Evolutionary conservation across 2,329 filamentous ascomycete species (phyloP).

Genomic region (Phoma sp.): DNA sequence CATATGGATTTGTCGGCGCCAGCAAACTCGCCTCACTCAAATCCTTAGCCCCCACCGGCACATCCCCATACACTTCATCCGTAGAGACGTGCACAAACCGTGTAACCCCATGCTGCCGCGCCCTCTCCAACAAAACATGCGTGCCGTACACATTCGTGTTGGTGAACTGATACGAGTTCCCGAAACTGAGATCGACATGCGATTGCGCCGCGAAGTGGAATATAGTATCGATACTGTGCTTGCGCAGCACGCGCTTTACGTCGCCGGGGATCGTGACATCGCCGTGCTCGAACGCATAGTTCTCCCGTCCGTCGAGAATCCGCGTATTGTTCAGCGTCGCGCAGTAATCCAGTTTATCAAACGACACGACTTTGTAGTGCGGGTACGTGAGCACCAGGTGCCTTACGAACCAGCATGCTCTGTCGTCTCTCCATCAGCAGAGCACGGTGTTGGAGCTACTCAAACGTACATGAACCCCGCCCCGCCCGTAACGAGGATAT

Average conservation of each 20-base stretch:
- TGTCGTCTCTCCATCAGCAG: slow-evolving; percentile 46
- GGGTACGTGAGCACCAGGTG: slow-evolving; percentile 78
- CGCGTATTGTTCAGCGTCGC: slow-evolving; percentile 80
- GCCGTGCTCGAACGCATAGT: slow-evolving; percentile 81
- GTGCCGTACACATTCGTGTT: slow-evolving; percentile 84
- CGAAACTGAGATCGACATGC: slow-evolving; percentile 82
- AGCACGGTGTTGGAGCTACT: slow-evolving; percentile 5
- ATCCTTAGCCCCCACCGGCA: slow-evolving; percentile 73
- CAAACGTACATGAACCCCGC: slow-evolving; percentile 80
- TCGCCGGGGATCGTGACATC: slow-evolving; percentile 75
- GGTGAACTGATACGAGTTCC: slow-evolving; percentile 81
- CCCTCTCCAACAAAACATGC: slow-evolving; percentile 80
- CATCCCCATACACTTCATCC: slow-evolving; percentile 85
- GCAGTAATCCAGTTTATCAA: slow-evolving; percentile 86
- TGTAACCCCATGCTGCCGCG: slow-evolving; percentile 72
- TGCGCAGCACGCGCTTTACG: slow-evolving; percentile 73
- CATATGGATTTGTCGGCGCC: slow-evolving; percentile 81
- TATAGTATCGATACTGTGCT: slow-evolving; percentile 77
- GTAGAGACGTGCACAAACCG: slow-evolving; percentile 84
- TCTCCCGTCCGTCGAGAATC: slow-evolving; percentile 68
- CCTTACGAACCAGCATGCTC: slow-evolving; percentile 82
- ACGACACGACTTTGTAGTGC: slow-evolving; percentile 79
- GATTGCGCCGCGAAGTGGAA: slow-evolving; percentile 88
- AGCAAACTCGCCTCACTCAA: slow-evolving; percentile 75
- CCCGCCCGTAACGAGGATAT: slow-evolving; percentile 84